These are phyloP conservation scores for Calvatia gigantea DNA, from an alignment of 768 basidiomycete genomes.

Conservation along the genomic window DNA sequence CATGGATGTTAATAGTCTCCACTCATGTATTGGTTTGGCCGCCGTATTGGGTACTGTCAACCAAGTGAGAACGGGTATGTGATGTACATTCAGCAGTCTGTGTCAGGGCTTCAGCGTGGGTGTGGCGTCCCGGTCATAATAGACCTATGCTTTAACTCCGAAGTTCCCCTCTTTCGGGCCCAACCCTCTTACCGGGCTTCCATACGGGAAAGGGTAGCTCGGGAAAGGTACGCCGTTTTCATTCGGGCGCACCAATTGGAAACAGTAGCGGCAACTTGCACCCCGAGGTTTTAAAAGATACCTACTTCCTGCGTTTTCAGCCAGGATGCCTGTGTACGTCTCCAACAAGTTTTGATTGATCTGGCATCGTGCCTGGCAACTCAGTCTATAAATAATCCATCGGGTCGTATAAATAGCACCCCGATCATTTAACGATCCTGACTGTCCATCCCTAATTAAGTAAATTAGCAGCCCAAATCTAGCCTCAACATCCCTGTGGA, in stretches of 20 bases:
- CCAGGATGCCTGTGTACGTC: not conserved
- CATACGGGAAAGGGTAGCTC: not conserved
- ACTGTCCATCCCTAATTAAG: not conserved
- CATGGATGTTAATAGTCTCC: not conserved
- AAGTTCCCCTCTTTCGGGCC: not conserved
- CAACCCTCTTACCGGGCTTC: not conserved
- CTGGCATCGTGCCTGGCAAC: not conserved
- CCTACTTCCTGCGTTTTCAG: not conserved
- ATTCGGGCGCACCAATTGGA: not conserved
- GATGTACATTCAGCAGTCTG: not conserved
- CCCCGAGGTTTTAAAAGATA: not conserved
- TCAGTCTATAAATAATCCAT: not conserved
- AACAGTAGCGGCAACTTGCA: not conserved
- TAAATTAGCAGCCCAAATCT: not conserved
- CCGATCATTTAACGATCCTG: not conserved
- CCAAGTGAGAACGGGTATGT: not conserved
- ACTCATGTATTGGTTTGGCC: not conserved
- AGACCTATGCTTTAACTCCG: too few species aligned
- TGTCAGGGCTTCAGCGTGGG: not conserved
- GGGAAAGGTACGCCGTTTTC: not conserved
- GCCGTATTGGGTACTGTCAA: not conserved
- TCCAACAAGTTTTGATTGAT: not conserved
- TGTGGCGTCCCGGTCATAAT: too few species aligned
- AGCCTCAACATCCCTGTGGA: not conserved
- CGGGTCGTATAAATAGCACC: not conserved